Evolutionary conservation across 805 yeast genomes (phyloP).

Genomic region (Myxozyma monticola): DNA sequence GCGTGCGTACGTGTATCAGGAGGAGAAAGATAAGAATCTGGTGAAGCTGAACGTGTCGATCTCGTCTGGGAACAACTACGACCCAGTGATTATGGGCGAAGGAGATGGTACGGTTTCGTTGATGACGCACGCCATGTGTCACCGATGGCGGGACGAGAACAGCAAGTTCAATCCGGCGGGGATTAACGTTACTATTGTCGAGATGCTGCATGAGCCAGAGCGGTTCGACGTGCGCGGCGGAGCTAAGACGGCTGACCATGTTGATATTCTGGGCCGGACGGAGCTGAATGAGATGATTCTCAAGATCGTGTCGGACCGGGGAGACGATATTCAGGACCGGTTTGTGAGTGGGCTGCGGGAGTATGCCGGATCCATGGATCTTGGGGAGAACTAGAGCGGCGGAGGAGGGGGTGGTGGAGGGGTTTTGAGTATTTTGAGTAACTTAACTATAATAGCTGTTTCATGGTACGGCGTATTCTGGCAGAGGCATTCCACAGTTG

Average conservation of each 20-base stretch:
- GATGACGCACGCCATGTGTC: constrained; percentile 85
- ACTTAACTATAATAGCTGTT: too few species aligned
- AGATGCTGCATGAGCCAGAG: constrained; percentile 91
- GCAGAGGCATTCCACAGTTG: not conserved
- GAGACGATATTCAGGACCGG: constrained; percentile 62
- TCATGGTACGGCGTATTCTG: too few species aligned
- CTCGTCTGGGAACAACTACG: constrained; percentile 46
- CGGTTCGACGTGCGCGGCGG: constrained; percentile 95
- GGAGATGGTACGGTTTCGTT: constrained; percentile 96
- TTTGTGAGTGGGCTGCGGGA: constrained; percentile 58
- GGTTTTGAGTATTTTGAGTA: too few species aligned
- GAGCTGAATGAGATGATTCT: constrained; percentile 84
- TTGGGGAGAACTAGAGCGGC: constrained; percentile 37
- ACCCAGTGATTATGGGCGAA: constrained; percentile 79
- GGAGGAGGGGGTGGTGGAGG: too few species aligned
- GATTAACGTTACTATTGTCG: constrained; percentile 73
- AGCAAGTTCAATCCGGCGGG: constrained; percentile 77
- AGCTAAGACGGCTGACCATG: constrained; percentile 96
- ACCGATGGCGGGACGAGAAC: constrained; percentile 73
- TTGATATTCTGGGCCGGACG: constrained; percentile 91
- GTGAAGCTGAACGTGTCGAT: constrained; percentile 68
- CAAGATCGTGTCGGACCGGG: constrained; percentile 79
- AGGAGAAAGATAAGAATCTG: constrained; percentile 55
- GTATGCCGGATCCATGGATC: constrained; percentile 59
- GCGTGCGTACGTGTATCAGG: constrained; percentile 82